phyloP scores from a whole-genome alignment of 225 moss, liverwort and hornwort genomes.

The Pleurozium schreberi region DNA sequence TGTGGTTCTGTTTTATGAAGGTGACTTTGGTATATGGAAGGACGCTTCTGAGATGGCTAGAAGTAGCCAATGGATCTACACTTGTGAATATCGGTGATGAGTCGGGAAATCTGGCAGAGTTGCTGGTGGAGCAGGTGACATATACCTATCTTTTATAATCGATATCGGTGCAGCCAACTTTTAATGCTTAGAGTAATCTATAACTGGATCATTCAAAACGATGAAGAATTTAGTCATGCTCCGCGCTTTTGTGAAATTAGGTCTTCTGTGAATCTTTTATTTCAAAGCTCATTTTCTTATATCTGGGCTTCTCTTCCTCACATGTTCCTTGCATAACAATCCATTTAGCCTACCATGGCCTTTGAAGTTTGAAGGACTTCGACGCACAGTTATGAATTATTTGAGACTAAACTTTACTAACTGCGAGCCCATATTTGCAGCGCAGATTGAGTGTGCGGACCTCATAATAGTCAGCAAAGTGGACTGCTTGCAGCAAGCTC shows the following conservation, averaged over 20 bases:
- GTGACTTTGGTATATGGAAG: constrained; percentile 46
- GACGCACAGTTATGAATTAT: not conserved
- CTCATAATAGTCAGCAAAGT: constrained; percentile 42
- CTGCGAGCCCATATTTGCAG: constrained; percentile 3
- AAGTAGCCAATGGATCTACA: constrained; percentile 18
- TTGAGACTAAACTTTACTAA: not conserved
- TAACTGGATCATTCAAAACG: not conserved
- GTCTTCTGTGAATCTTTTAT: not conserved
- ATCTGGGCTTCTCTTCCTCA: not conserved
- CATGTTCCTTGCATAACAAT: not conserved
- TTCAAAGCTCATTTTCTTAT: not conserved
- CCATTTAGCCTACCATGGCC: not conserved
- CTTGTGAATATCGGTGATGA: constrained; percentile 5
- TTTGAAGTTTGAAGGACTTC: not conserved
- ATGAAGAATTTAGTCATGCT: not conserved
- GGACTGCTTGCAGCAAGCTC: constrained; percentile 43
- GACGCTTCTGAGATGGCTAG: constrained; percentile 38
- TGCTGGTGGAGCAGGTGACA: constrained; percentile 50
- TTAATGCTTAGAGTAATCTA: not conserved
- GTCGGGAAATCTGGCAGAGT: constrained; percentile 21
- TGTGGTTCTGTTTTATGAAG: constrained; percentile 18
- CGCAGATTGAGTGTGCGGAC: constrained; percentile 45
- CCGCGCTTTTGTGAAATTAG: not conserved
- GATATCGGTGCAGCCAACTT: not conserved
- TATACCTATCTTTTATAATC: not conserved